These are phyloP conservation scores for Pichia sporocuriosa DNA, from an alignment of 805 yeast genomes.

Conservation along the genomic window DNA sequence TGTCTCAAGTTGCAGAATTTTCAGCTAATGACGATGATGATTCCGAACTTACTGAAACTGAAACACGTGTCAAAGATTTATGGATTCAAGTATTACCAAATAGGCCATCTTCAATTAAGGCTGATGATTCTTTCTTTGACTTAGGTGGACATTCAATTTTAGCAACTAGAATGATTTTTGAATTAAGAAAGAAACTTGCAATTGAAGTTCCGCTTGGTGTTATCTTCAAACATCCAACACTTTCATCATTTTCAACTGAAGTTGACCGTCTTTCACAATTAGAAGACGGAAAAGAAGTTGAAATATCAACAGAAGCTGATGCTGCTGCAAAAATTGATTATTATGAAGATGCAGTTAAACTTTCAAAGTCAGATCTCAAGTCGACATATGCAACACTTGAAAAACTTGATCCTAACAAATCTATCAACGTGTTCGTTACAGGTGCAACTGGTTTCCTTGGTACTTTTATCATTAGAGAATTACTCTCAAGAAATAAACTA, in stretches of 20 bases:
- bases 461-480: slow-evolving; percentile 74
- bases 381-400: slow-evolving; percentile 39
- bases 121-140: slow-evolving; percentile 89
- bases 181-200: slow-evolving; percentile 67
- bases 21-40: slow-evolving; percentile 38
- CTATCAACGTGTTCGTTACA: slow-evolving; percentile 64
- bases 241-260: slow-evolving; percentile 68
- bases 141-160: slow-evolving; percentile 96
- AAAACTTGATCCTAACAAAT: slow-evolving; percentile 17
- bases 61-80: slow-evolving; percentile 64
- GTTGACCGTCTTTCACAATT: slow-evolving; percentile 52
- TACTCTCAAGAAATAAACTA: slow-evolving; percentile 42
- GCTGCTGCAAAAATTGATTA: slow-evolving; percentile 39
- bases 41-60: slow-evolving; percentile 54
- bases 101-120: slow-evolving; percentile 68
- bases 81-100: slow-evolving; percentile 86
- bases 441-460: slow-evolving; percentile 98
- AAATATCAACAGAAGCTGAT: slow-evolving; percentile 27
- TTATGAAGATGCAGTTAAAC: slow-evolving; percentile 64
- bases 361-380: slow-evolving; percentile 35
- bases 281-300: slow-evolving; percentile 38
- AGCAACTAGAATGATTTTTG: slow-evolving; percentile 95
- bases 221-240: slow-evolving; percentile 84
- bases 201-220: slow-evolving; percentile 86
- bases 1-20: slow-evolving; percentile 63